These are phyloP conservation scores for Penicillium paneum DNA, from an alignment of 2,329 filamentous ascomycete genomes.

Conservation along the genomic window DNA sequence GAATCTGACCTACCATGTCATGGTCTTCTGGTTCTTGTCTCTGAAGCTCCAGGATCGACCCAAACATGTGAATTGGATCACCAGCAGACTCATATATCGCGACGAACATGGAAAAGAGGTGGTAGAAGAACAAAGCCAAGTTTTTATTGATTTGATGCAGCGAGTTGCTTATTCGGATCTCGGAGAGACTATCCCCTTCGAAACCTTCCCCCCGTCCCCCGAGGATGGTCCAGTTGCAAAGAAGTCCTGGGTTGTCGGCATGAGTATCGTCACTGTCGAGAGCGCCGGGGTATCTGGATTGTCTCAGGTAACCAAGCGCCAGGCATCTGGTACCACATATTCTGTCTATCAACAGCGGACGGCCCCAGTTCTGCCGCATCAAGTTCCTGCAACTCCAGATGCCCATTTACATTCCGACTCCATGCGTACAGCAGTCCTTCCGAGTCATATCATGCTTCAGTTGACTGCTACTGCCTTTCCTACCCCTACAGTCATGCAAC, in stretches of 20 bases:
- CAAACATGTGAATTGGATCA: constrained; percentile 85
- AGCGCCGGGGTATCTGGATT: constrained; percentile 47
- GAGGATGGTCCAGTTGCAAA: constrained; percentile 43
- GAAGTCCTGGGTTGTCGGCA: constrained; percentile 51
- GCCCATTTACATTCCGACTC: constrained; percentile 39
- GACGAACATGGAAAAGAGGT: constrained; percentile 71
- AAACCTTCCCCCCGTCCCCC: constrained; percentile 41
- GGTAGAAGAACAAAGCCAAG: constrained; percentile 87
- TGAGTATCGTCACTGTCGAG: constrained; percentile 52
- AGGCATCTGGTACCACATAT: constrained; percentile 51
- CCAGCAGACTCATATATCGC: constrained; percentile 73
- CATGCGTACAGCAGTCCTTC: constrained; percentile 43
- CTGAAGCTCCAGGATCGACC: constrained; percentile 79
- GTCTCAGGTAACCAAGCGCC: constrained; percentile 50
- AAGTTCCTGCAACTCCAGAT: constrained; percentile 41
- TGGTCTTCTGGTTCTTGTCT: constrained; percentile 95
- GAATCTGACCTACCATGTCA: constrained; percentile 88
- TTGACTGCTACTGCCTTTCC: constrained; percentile 44
- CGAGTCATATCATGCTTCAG: constrained; percentile 47
- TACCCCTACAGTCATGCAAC: constrained; percentile 56
- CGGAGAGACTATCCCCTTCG: constrained; percentile 59
- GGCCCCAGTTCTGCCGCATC: constrained; percentile 45
- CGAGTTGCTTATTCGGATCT: constrained; percentile 80
- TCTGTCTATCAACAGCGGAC: constrained; percentile 49
- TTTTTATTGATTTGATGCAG: constrained; percentile 94